A percentile compares a stretch with the other conserved stretches of the same genome.
Evolutionary conservation across 106 monocot species (phyloP).

Genomic region (Agapanthus africanus): DNA sequence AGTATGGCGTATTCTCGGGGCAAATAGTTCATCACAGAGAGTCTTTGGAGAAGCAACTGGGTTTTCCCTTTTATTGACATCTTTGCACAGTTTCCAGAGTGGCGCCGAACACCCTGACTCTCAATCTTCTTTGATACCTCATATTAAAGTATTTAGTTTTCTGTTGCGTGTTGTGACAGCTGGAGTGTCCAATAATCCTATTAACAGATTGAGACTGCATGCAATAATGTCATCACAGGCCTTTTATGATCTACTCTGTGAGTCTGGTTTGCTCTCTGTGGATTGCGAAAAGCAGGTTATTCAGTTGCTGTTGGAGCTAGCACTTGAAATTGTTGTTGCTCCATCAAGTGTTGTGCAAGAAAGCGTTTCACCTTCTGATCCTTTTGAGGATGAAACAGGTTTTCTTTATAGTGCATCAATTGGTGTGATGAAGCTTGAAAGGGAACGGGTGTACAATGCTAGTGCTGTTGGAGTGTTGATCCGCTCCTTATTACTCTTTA

Average conservation of each 20-base stretch:
- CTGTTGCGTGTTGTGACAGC: slow-evolving; percentile 81
- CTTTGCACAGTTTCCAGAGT: slow-evolving; percentile 74
- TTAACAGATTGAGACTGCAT: slow-evolving; percentile 73
- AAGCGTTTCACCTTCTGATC: slow-evolving; percentile 30
- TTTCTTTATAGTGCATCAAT: slow-evolving; percentile 41
- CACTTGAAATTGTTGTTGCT: slow-evolving; percentile 82
- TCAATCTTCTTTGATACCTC: slow-evolving; percentile 31
- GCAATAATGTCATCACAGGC: slow-evolving; percentile 75
- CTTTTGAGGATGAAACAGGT: slow-evolving; percentile 30
- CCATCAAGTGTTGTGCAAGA: slow-evolving; percentile 52
- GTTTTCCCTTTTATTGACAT: slow-evolving; percentile 93
- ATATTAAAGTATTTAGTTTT: slow-evolving; percentile 72
- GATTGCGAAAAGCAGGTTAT: slow-evolving; percentile 90
- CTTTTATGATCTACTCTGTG: slow-evolving; percentile 84
- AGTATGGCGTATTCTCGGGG: slow-evolving; percentile 84
- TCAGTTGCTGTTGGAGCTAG: slow-evolving; percentile 81
- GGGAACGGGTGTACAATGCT: slow-evolving; percentile 76
- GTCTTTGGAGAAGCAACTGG: slow-evolving; percentile 97
- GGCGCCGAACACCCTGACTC: slow-evolving; percentile 24
- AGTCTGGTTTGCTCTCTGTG: slow-evolving; percentile 81
- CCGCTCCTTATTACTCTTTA: slow-evolving; percentile 73
- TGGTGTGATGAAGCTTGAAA: slow-evolving; percentile 36
- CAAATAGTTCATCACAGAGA: slow-evolving; percentile 74
- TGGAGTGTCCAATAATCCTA: slow-evolving; percentile 74
- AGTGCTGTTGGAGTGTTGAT: slow-evolving; percentile 79